Base-by-base conservation (phyloP, 352 stramenopile genomes). In the Globisporangium alternatum region DNA sequence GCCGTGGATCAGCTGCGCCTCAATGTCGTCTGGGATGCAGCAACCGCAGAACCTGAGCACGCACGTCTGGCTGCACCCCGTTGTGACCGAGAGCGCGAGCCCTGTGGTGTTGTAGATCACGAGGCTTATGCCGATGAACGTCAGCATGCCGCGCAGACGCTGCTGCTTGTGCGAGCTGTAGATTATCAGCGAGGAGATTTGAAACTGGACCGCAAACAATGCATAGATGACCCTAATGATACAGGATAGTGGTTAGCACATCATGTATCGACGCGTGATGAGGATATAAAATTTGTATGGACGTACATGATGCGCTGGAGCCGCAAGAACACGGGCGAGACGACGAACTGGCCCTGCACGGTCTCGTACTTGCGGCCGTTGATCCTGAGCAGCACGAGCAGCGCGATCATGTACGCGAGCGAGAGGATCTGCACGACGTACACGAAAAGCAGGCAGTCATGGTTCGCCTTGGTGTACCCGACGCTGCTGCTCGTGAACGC, bases 51-150 rank as follows among this genome's bases (percentile, higher is more conserved):
- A 72, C 5, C 70, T 71, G 41, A 86, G 69, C 19, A 72, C 66
- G 31, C 80, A 89, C n/a, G 71, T 69, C 53, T 83, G 68, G 64
- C 71, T 83, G 54, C 80, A 89, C n/a, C 77, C 70, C 3, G 77
- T 85, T 10, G 66, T 75, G 30, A 82, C 53, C 10, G 75, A 67
- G 21, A 81, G 66, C 12, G 63, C 71, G 5, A 86, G 52, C 4
- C 71, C 73, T 17, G 71, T 76, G 8, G 63, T 56, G 51, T 77
- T 77, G 59, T 83, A 81, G 33, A 87, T 58, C 10, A 75, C 63
- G 59, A 76, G 67, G 25, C 74, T 79, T 3, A 77, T 30, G 12
- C 74, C 74, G 19, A 81, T 78, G 66, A 75, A 83, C 54, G 44
- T 71, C 8, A 82, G 58, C 1, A 72, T 2, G n/a, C 43, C 10